These are phyloP conservation scores for Psophocarpus tetragonolobus DNA, from an alignment of 306 rosid species.

Conservation along the genomic window DNA sequence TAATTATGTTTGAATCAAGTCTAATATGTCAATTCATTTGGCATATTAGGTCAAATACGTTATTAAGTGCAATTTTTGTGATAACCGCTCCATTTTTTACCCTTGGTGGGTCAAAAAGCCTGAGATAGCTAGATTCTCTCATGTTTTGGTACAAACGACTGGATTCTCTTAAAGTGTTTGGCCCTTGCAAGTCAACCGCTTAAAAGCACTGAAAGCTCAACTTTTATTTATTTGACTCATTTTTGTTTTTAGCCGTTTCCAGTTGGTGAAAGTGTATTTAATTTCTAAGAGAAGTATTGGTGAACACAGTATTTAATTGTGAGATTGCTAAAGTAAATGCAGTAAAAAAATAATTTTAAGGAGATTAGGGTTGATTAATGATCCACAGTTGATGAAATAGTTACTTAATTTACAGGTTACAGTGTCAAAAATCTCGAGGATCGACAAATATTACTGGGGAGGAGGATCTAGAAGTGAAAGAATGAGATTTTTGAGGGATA, in stretches of 20 bases:
- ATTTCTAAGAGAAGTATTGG: not conserved
- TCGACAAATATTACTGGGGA: constrained; percentile 72
- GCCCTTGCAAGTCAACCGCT: not conserved
- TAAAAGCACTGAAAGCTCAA: constrained; percentile 25
- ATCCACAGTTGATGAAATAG: constrained; percentile 16
- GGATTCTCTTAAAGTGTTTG: constrained; percentile 20
- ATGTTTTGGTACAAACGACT: constrained; percentile 18
- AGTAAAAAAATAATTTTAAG: not conserved
- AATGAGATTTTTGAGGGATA: constrained; percentile 30
- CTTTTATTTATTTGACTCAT: constrained; percentile 5
- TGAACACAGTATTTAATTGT: not conserved
- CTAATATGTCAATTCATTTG: no score
- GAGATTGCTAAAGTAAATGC: not conserved
- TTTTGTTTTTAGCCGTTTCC: not conserved
- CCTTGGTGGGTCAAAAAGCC: no score
- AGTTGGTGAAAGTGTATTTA: not conserved
- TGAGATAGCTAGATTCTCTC: constrained; percentile 14
- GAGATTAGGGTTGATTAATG: not conserved
- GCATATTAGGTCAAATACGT: no score
- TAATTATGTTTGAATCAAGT: no score
- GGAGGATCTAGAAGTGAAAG: constrained; percentile 49
- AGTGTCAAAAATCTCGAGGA: constrained; percentile 76
- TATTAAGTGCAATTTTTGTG: no score
- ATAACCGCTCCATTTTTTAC: no score
- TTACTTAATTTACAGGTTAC: constrained; percentile 29